Percentiles rank a stretch among this genome's conserved stretches.
Conservation (phyloP, 352 stramenopile species). For the Globisporangium spinosum region DNA sequence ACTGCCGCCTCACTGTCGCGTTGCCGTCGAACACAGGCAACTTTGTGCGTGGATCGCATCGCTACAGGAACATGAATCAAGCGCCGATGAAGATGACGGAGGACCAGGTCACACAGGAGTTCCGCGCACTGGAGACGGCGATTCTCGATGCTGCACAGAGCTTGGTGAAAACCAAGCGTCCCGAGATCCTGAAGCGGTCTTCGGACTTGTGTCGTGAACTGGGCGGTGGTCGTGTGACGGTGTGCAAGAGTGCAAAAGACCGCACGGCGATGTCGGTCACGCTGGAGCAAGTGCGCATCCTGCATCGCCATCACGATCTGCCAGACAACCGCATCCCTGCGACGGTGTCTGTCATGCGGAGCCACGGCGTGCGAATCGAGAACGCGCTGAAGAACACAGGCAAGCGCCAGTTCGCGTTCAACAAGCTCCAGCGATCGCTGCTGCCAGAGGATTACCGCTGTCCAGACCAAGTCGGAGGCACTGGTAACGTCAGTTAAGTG, state of each 20-base stretch:
- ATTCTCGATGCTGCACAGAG: slow-evolving; percentile 80
- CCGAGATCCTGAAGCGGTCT: slow-evolving; percentile 79
- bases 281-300: slow-evolving; percentile 90
- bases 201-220: slow-evolving; percentile 83
- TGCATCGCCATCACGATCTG: slow-evolving; percentile 82
- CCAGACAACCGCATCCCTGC: slow-evolving; percentile 65
- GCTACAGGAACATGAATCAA: slow-evolving; percentile 56
- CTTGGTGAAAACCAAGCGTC: slow-evolving; percentile 84
- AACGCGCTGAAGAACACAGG: slow-evolving; percentile 89
- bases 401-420: slow-evolving; percentile 87
- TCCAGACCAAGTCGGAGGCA: slow-evolving; percentile 78
- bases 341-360: slow-evolving; percentile 86
- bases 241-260: slow-evolving; percentile 98
- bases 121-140: slow-evolving; percentile 53
- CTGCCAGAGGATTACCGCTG: slow-evolving; percentile 85
- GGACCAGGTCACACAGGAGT: slow-evolving; percentile 66
- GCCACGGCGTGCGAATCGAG: slow-evolving; percentile 83
- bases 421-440: slow-evolving; percentile 85
- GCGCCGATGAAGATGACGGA: slow-evolving; percentile 56
- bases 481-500: slow-evolving; percentile 78
- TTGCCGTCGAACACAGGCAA: slow-evolving; percentile 39
- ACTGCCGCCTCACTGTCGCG: slow-evolving; percentile 54
- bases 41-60: slow-evolving; percentile 26
- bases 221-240: slow-evolving; percentile 90
- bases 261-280: slow-evolving; percentile 97